A percentile compares a stretch with the other conserved stretches of the same genome.
phyloP scores from a whole-genome alignment of 2,329 filamentous ascomycete species.

The Dothiorella sarmentorum region DNA sequence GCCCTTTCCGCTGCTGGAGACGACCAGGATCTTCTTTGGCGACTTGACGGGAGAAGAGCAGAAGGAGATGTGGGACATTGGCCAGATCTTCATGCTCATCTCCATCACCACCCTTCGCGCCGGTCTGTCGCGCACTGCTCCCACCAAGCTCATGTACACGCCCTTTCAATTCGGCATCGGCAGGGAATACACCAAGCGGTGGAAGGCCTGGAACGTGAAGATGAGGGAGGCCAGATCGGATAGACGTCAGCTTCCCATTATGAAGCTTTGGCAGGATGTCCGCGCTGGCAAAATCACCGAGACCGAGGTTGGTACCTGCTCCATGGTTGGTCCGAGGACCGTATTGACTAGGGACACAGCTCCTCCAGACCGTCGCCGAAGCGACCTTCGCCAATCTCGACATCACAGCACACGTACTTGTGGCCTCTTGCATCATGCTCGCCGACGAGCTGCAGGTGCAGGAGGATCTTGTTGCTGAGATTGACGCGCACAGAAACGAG shows the following conservation, averaged over 20 bases:
- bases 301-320: no score
- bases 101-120: not conserved
- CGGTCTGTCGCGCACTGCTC: constrained; percentile 6
- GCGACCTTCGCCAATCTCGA: constrained; percentile 17
- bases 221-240: no score
- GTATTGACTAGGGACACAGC: no score
- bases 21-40: constrained; percentile 9
- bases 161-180: not conserved
- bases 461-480: constrained; percentile 8
- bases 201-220: constrained; percentile 15
- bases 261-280: no score
- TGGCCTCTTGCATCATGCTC: constrained; percentile 7
- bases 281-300: not conserved
- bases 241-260: no score
- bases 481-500: not conserved
- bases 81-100: constrained; percentile 6
- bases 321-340: no score
- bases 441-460: constrained; percentile 14
- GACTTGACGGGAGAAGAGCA: constrained; percentile 1
- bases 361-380: constrained; percentile 17
- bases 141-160: not conserved
- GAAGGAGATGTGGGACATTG: constrained; percentile 13
- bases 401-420: constrained; percentile 14
- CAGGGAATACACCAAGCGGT: not conserved
- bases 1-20: constrained; percentile 16